A percentile compares a stretch with the other conserved stretches of the same genome.
phyloP scores from a whole-genome alignment of 306 rosid species.

The Datisca glomerata region DNA sequence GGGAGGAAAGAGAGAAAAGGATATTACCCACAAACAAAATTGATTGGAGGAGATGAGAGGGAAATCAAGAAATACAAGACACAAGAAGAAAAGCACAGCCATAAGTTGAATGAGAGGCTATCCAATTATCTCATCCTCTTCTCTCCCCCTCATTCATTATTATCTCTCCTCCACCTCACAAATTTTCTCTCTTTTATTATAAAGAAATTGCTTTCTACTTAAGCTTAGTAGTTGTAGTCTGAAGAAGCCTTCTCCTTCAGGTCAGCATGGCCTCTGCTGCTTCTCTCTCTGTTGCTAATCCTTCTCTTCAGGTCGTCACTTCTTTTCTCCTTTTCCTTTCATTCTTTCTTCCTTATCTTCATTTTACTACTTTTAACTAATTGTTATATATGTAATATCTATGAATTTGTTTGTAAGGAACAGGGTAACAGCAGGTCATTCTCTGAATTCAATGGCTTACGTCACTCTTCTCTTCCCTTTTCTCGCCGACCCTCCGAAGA shows the following conservation, averaged over 20 bases:
- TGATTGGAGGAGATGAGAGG: too few relatives aligned
- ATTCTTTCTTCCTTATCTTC: not conserved
- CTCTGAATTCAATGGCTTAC: conserved; percentile 75
- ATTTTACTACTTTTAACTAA: not conserved
- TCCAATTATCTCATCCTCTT: conserved; percentile 79
- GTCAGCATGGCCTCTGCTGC: conserved; percentile 84
- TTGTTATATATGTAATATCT: not conserved
- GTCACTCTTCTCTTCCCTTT: conserved; percentile 58
- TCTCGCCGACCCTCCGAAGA: conserved; percentile 63
- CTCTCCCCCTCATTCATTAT: conserved; percentile 25
- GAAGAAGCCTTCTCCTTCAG: not conserved
- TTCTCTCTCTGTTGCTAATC: conserved; percentile 82
- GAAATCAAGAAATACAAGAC: too few relatives aligned
- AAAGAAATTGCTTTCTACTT: too few relatives aligned
- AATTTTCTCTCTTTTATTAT: not conserved
- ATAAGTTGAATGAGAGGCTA: conserved; percentile 46
- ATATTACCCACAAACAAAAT: too few relatives aligned
- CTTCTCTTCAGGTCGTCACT: conserved; percentile 62
- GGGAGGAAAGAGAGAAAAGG: too few relatives aligned
- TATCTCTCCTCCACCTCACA: conserved; percentile 26
- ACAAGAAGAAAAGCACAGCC: too few relatives aligned
- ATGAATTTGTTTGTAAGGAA: conserved; percentile 35
- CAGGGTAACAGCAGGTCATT: conserved; percentile 64
- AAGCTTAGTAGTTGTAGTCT: too few relatives aligned
- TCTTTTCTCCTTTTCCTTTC: not conserved